phyloP scores from a whole-genome alignment of 306 rosid species.

The Cucumis sativus region DNA sequence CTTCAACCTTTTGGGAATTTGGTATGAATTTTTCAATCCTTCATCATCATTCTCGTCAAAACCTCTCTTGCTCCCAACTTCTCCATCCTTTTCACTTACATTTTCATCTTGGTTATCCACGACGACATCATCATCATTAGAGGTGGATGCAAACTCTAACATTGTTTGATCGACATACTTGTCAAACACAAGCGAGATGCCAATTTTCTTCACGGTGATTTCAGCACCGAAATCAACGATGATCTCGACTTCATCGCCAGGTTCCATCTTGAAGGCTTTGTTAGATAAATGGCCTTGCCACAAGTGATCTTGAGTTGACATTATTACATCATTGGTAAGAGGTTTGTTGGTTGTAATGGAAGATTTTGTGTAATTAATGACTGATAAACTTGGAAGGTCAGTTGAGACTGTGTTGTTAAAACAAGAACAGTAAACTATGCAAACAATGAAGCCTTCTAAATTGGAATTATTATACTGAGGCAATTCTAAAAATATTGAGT shows the following conservation, averaged over 20 bases:
- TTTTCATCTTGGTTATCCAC: background rate
- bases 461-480: background rate
- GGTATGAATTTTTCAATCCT: background rate
- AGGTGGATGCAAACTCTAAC: background rate
- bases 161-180: background rate
- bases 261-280: background rate
- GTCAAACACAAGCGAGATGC: background rate
- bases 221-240: background rate
- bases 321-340: background rate
- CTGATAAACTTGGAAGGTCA: background rate
- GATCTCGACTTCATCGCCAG: constrained; percentile 11
- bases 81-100: background rate
- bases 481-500: background rate
- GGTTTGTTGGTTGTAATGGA: background rate
- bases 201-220: constrained; percentile 10
- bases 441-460: background rate
- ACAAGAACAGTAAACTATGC: constrained; percentile 6
- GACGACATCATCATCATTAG: background rate
- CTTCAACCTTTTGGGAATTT: background rate
- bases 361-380: constrained; percentile 3
- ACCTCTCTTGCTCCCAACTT: background rate
- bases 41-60: background rate
- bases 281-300: constrained; percentile 18
- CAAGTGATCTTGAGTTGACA: constrained; percentile 3
- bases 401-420: background rate